Conservation (phyloP, 2,329 filamentous ascomycete species). For the Triangularia setosa region DNA sequence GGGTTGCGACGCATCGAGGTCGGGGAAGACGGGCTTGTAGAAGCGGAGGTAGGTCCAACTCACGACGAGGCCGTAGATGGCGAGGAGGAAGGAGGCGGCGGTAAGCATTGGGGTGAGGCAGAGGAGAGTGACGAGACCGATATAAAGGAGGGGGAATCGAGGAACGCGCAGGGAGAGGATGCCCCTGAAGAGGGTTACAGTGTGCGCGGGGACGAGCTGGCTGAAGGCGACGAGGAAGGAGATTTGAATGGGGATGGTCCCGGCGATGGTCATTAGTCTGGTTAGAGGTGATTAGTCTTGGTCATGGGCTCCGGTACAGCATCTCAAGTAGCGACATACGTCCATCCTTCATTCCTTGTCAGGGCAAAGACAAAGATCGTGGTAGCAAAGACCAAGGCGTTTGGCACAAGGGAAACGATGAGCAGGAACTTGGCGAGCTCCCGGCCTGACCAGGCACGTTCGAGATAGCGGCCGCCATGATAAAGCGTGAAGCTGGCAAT, state of each 20-base stretch:
- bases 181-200: conserved; percentile 87
- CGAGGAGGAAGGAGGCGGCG: conserved; percentile 75
- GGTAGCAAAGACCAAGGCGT: conserved; percentile 62
- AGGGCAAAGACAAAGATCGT: conserved; percentile 72
- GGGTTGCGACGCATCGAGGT: conserved; percentile 60
- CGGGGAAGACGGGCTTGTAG: conserved; percentile 73
- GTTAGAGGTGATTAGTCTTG: conserved; percentile 8
- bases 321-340: conserved; percentile 43
- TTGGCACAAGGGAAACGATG: conserved; percentile 74
- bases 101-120: conserved; percentile 54
- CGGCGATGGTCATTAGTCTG: conserved; percentile 78
- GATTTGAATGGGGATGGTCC: conserved; percentile 84
- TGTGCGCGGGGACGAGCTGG: conserved; percentile 95
- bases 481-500: conserved; percentile 77
- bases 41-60: conserved; percentile 97
- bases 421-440: conserved; percentile 90
- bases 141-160: conserved; percentile 65
- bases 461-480: conserved; percentile 90
- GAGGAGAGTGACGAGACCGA: conserved; percentile 68
- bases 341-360: conserved; percentile 62
- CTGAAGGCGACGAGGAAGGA: conserved; percentile 96
- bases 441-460: conserved; percentile 88
- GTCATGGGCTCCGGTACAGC: conserved; percentile 3
- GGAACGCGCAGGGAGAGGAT: conserved; percentile 83
- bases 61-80: conserved; percentile 75